Evolutionary conservation across 2,329 filamentous ascomycete genomes (phyloP).

Genomic region (Metarhizium sp.): DNA sequence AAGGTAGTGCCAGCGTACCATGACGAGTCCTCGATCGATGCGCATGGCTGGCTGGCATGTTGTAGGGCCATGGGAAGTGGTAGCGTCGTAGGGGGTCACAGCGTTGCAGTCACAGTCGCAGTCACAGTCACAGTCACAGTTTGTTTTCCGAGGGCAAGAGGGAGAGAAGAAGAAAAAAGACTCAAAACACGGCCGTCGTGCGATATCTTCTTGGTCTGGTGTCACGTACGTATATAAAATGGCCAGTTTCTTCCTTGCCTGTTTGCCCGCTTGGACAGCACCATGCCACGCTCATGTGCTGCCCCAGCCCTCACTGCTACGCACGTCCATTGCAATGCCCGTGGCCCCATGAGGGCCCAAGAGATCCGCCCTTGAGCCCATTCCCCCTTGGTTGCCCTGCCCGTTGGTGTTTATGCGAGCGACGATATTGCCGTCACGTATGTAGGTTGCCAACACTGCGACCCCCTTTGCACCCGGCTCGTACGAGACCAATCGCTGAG

Average conservation of each 20-base stretch:
- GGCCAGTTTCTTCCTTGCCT: not conserved
- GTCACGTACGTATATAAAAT: not conserved
- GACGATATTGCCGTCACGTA: not conserved
- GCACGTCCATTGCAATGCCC: not conserved
- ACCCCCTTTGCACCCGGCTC: not conserved
- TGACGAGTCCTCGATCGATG: no score
- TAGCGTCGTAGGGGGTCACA: not conserved
- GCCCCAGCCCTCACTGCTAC: not conserved
- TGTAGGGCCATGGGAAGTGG: no score
- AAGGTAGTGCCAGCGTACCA: not conserved
- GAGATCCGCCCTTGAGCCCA: no score
- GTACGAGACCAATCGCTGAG: not conserved
- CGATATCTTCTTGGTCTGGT: not conserved
- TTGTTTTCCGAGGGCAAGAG: no score
- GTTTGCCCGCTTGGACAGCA: not conserved
- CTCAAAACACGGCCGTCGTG: no score
- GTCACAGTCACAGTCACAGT: no score
- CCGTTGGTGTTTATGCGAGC: no score
- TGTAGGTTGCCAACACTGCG: not conserved
- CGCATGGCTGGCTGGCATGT: no score
- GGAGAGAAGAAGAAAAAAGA: no score
- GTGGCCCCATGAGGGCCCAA: no score
- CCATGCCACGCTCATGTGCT: not conserved
- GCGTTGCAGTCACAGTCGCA: not conserved
- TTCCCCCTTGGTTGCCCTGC: no score